Evolutionary conservation across 805 yeast genomes (phyloP).

Genomic region (Metschnikowia arizonensis): DNA sequence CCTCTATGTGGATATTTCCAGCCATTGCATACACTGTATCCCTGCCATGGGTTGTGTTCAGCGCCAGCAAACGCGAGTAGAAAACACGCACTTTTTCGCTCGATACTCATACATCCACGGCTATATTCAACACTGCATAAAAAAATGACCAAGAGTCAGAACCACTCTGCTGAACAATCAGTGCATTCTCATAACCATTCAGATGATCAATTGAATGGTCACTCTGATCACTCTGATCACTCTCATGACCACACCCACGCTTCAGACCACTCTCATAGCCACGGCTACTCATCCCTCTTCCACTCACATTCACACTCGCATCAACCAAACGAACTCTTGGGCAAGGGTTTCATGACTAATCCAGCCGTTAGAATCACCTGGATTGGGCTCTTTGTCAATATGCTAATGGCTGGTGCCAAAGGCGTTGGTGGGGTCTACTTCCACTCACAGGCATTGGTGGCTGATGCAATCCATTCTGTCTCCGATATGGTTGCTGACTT

Average conservation of each 20-base stretch:
- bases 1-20: not conserved
- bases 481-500: constrained; percentile 89
- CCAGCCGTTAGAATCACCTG: constrained; percentile 93
- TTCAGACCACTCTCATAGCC: constrained; percentile 13
- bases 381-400: constrained; percentile 81
- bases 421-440: constrained; percentile 86
- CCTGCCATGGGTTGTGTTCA: not conserved
- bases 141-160: not conserved
- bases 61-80: not conserved
- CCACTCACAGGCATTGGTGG: constrained; percentile 91
- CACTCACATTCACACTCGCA: constrained; percentile 30
- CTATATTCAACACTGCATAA: not conserved
- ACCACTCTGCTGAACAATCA: not conserved
- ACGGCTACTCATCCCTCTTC: constrained; percentile 19
- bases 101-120: not conserved
- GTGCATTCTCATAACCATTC: constrained; percentile 5
- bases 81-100: constrained; percentile 2
- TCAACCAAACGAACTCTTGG: constrained; percentile 40
- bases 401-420: constrained; percentile 81
- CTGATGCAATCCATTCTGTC: constrained; percentile 92
- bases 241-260: constrained; percentile 7
- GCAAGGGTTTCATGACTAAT: constrained; percentile 39
- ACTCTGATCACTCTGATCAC: not conserved
- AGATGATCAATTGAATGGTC: not conserved
- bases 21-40: not conserved